These are phyloP conservation scores for Corymbia maculata DNA, from an alignment of 345 rosid genomes.

Conservation along the genomic window DNA sequence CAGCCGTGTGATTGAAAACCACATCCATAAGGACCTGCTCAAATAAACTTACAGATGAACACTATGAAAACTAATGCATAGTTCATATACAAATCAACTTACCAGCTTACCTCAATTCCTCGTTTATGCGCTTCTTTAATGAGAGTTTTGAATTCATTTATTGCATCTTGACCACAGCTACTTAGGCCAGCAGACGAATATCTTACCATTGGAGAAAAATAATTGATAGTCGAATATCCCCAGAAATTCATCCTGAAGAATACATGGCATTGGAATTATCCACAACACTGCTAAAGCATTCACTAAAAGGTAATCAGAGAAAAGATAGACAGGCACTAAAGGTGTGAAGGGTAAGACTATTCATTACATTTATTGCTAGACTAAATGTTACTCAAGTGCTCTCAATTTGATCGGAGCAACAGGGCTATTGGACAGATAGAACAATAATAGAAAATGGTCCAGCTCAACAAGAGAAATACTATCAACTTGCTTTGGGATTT, in stretches of 20 bases:
- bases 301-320: not conserved
- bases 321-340: not conserved
- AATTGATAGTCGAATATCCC: conserved; percentile 91
- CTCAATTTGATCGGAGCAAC: not conserved
- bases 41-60: not conserved
- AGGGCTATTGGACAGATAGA: not conserved
- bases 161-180: conserved; percentile 57
- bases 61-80: not conserved
- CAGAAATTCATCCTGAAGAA: conserved; percentile 84
- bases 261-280: not conserved
- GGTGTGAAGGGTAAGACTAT: not conserved
- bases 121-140: conserved; percentile 90
- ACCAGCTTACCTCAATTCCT: conserved; percentile 74
- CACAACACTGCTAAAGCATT: not conserved
- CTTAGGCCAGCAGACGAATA: conserved; percentile 58
- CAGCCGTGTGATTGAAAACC: conserved; percentile 96
- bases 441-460: not conserved
- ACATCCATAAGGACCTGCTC: conserved; percentile 47
- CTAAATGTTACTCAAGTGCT: not conserved
- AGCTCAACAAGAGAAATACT: not conserved
- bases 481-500: not conserved
- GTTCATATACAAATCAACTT: not conserved
- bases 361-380: not conserved
- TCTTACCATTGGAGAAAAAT: conserved; percentile 91
- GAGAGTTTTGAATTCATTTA: conserved; percentile 81